Evolutionary conservation across 768 basidiomycete species (phyloP).

Genomic region (Mycena filopes): DNA sequence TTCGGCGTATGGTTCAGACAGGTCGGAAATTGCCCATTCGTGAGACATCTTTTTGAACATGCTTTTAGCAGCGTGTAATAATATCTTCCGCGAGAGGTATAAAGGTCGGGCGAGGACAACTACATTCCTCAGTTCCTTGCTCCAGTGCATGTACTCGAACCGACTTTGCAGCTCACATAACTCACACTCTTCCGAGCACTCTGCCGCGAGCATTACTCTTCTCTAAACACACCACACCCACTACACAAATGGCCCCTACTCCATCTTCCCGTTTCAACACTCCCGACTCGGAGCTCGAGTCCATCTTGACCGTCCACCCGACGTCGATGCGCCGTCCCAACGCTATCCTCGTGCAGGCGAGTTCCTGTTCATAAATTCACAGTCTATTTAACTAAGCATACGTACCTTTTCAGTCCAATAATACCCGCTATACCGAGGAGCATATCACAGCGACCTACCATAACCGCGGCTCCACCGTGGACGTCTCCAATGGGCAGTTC

Average conservation of each 20-base stretch:
- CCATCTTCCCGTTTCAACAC: conserved; percentile 76
- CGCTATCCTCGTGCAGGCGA: conserved; percentile 69
- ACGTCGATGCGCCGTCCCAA: conserved; percentile 83
- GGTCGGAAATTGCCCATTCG: background rate
- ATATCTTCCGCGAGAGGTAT: no score
- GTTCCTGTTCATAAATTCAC: background rate
- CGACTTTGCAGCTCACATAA: conserved; percentile 91
- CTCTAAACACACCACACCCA: conserved; percentile 40
- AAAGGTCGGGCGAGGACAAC: background rate
- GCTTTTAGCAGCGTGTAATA: background rate
- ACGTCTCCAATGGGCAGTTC: conserved; percentile 78
- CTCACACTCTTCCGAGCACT: conserved; percentile 84
- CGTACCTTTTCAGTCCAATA: conserved; percentile 64
- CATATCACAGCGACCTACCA: conserved; percentile 84
- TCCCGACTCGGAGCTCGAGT: conserved; percentile 73
- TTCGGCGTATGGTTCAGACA: background rate
- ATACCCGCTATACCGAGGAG: conserved; percentile 83
- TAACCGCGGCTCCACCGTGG: conserved; percentile 81
- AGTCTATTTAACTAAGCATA: background rate
- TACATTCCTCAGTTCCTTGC: conserved; percentile 34
- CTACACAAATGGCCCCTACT: conserved; percentile 61
- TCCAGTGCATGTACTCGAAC: conserved; percentile 93
- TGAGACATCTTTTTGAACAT: background rate
- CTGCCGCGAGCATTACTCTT: conserved; percentile 63
- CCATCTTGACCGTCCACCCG: conserved; percentile 81